Evolutionary conservation across 257 asterid species (phyloP), one percentile per base, ranked within the genome.

Genomic region (Avicennia marina): DNA sequence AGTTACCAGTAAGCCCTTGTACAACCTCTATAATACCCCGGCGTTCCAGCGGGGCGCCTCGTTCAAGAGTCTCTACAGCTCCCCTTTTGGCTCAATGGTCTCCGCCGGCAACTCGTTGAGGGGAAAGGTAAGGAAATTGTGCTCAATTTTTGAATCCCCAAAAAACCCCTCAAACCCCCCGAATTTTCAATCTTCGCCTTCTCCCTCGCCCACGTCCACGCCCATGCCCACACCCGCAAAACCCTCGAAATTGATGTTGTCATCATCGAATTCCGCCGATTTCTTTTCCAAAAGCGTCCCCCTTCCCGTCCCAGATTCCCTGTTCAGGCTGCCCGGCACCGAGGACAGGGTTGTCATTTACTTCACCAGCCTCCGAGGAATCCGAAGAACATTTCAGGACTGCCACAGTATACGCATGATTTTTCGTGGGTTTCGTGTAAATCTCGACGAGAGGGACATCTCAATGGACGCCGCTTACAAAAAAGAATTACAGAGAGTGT

Each of bases 281-380:
- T 55, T 67, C 47, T 6, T 12, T 9, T 36, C 78, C 55, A 69
- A 65, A 64, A 16, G 51, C 3, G 20, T 52, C 45, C 74, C 74
- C 4, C 43, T 71, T 19, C 59, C 77, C 16, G 61, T 67, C 15
- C 34, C 81, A 19, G 78, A 68, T 47, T 62, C 58, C 4, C 81
- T 74, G 13, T 60, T 77, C 71, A 58, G 84, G 27, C 68, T 85
- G 12, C 95, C 95, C 0, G 96, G 95, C 11, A 85, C 98, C 6
- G 96, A 81, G 83, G 96, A 91, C 64, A 77, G 95, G 42, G 96
- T 88, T 20, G 96, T 91, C 6, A 68, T 91, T 25, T 85, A 85
- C 81, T 82, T 76, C 78, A 91, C 98, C 48, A 90, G 98, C 75
- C 84, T 90, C 46, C 78, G 96, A 0, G 98, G 98, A 2, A 75